phyloP scores from a whole-genome alignment of 2,329 filamentous ascomycete species.

The Magnaporthiopsis rhizophila region DNA sequence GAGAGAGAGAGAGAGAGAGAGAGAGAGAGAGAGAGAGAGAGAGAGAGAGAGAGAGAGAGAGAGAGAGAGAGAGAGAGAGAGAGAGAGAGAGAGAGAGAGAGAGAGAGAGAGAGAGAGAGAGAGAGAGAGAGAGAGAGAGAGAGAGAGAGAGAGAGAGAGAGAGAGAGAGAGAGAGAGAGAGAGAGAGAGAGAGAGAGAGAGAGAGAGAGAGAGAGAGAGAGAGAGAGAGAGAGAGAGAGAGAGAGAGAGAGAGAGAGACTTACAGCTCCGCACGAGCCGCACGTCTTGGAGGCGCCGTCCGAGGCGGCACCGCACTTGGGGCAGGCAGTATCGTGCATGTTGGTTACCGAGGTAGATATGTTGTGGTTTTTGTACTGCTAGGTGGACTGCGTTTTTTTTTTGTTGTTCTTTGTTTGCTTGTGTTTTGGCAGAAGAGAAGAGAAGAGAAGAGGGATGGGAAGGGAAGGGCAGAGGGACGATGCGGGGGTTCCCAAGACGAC shows the following conservation, averaged over 20 bases:
- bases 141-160: too few relatives aligned
- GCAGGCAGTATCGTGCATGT: slow-evolving; percentile 38
- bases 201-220: neutral
- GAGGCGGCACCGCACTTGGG: slow-evolving; percentile 48
- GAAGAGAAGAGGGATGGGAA: neutral
- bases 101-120: too few relatives aligned
- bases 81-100: too few relatives aligned
- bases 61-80: too few relatives aligned
- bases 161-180: too few relatives aligned
- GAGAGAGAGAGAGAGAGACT: too few relatives aligned
- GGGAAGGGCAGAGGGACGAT: neutral
- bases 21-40: too few relatives aligned
- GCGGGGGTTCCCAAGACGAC: neutral
- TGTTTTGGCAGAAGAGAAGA: neutral
- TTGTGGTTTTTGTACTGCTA: neutral
- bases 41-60: too few relatives aligned
- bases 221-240: neutral
- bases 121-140: too few relatives aligned
- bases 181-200: neutral
- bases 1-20: too few relatives aligned
- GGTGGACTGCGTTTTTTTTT: neutral
- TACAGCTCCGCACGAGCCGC: slow-evolving; percentile 49
- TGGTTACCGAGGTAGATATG: slow-evolving; percentile 9
- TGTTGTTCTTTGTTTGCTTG: too few relatives aligned
- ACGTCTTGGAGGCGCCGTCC: slow-evolving; percentile 40